These are phyloP conservation scores for Debaryomyces castellii DNA, from an alignment of 805 yeast species.

Conservation along the genomic window DNA sequence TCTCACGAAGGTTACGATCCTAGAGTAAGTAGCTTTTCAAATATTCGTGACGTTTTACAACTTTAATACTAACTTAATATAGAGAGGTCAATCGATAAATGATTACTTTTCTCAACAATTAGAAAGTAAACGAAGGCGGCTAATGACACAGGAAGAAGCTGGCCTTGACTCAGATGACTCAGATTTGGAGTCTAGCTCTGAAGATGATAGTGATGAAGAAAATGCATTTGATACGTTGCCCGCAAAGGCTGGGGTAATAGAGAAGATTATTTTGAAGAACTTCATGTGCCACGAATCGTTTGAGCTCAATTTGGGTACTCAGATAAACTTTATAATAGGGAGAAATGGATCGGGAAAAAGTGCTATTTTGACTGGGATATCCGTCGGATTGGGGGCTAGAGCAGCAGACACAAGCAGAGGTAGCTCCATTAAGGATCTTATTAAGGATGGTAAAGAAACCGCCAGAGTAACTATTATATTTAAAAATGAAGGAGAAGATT, in stretches of 20 bases:
- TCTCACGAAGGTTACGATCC: constrained; percentile 1
- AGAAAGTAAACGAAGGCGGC: constrained; percentile 10
- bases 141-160: constrained; percentile 8
- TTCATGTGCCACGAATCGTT: constrained; percentile 91
- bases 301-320: constrained; percentile 71
- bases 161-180: constrained; percentile 9
- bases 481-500: constrained; percentile 63
- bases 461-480: constrained; percentile 67
- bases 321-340: constrained; percentile 84
- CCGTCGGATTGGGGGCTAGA: constrained; percentile 84
- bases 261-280: constrained; percentile 60
- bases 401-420: constrained; percentile 90
- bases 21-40: constrained; percentile 1
- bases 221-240: constrained; percentile 14
- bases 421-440: constrained; percentile 61
- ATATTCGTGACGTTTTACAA: background rate
- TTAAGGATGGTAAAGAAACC: constrained; percentile 72
- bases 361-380: constrained; percentile 83
- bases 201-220: constrained; percentile 9
- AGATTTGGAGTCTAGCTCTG: constrained; percentile 7
- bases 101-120: constrained; percentile 15
- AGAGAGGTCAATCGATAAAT: constrained; percentile 9
- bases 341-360: constrained; percentile 90
- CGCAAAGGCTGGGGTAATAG: constrained; percentile 66
- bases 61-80: background rate